Base-by-base conservation (phyloP, 2,329 filamentous ascomycete species). In the Tolypocladium tundrense region DNA sequence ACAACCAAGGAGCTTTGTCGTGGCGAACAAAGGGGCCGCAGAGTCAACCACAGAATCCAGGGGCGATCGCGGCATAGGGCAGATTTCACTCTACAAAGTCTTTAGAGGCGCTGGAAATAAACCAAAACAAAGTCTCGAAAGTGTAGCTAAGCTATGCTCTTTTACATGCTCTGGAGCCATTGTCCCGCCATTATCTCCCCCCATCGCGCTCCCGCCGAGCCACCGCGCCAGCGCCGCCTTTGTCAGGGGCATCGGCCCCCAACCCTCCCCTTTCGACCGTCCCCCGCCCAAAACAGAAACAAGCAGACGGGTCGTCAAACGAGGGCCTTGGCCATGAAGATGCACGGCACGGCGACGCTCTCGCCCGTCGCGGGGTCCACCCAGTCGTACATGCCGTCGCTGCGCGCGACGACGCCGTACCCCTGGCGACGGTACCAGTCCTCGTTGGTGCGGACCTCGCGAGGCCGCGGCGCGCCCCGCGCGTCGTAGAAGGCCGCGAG, bases 381-480 rank as follows among this genome's bases (percentile, higher is more conserved):
- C 63, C 60, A 65, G 19, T 40, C 37, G 58, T 67, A 69, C 9
- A 58, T 59, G 10, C 58, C 58, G 8, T 63, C 58, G 13, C 59
- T 53, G 19, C 37, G 41, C 11, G 42, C 58, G 53, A 67, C 56
- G 7, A 61, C 41, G 39, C 57, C 43, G 45, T 71, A 72, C 0
- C 66, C 68, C 60, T 68, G 68, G 21, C 62, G 55, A 31, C 48
- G 31, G 57, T 70, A 72, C 70, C 69, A 72, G 35, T 66, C 67
- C 59, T 70, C 59, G 53, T 66, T 71, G 5, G 63, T 61, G 16
- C 57, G 57, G 2, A 64, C 65, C 59, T 69, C 67, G 41, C 57
- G 58, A 19, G 71, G 69, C 14, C 60, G 58, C 42, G 64, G 62
- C 39, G 65, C 52, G 16, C 69, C 66, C 21, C 61, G 60, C 13